phyloP scores from a whole-genome alignment of 805 yeast genomes.

The Isabelozyma rhagii region DNA sequence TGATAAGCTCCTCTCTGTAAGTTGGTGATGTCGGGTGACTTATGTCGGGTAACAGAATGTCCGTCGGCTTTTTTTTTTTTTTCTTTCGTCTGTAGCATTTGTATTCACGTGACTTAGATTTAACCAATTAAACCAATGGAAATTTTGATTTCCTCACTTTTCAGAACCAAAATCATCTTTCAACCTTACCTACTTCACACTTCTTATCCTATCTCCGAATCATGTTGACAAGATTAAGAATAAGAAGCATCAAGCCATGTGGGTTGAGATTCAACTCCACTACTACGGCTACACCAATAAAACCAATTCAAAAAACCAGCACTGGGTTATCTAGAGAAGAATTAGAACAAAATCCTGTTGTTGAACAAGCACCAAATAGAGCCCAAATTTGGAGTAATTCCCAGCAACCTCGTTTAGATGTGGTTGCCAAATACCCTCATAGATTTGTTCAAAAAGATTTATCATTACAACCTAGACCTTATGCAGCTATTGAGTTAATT shows the following conservation, averaged over 20 bases:
- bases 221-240: not conserved
- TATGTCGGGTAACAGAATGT: not conserved
- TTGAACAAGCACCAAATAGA: conserved; percentile 76
- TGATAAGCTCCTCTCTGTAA: not conserved
- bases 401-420: conserved; percentile 60
- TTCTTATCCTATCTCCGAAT: not conserved
- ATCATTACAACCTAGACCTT: conserved; percentile 68
- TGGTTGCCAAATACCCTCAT: conserved; percentile 48
- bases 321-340: conserved; percentile 24
- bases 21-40: not conserved
- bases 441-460: conserved; percentile 73
- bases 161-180: not conserved
- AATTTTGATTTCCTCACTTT: not conserved
- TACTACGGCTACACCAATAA: not conserved
- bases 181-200: not conserved
- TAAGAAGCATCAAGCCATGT: not conserved
- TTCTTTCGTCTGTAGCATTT: not conserved
- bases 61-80: not conserved
- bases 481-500: conserved; percentile 81
- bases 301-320: not conserved
- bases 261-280: not conserved
- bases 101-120: not conserved
- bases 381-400: conserved; percentile 65
- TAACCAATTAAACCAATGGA: not conserved
- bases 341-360: conserved; percentile 17